Conservation (phyloP, 768 basidiomycete genomes). For the Tricholoma sp. region DNA sequence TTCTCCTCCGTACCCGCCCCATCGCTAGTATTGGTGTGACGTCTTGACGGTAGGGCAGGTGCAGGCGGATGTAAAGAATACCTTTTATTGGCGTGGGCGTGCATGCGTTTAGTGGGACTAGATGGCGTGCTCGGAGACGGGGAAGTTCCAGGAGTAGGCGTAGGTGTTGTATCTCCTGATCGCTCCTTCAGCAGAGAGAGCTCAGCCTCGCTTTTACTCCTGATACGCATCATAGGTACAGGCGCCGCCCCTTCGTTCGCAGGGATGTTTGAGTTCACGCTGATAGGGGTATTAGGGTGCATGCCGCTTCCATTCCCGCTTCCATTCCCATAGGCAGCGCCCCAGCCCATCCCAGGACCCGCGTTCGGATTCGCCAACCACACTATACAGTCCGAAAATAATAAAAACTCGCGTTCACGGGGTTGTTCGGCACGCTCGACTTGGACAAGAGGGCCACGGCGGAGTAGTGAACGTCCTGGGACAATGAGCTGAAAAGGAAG, state of each 20-base stretch:
- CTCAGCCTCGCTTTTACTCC: slow-evolving; percentile 63
- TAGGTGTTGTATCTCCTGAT: not conserved
- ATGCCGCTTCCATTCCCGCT: not conserved
- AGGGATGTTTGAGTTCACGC: slow-evolving; percentile 9
- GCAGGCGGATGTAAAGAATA: slow-evolving; percentile 24
- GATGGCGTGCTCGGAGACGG: slow-evolving; percentile 15
- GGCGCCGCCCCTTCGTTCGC: slow-evolving; percentile 3
- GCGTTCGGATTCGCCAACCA: slow-evolving; percentile 62
- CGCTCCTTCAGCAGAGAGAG: slow-evolving; percentile 23
- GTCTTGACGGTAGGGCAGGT: slow-evolving; percentile 19
- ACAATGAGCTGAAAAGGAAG: slow-evolving; percentile 74
- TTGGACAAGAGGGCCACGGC: slow-evolving; percentile 59
- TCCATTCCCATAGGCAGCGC: slow-evolving; percentile 15
- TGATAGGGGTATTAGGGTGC: not conserved
- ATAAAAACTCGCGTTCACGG: slow-evolving; percentile 64
- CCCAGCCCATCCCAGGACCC: slow-evolving; percentile 23
- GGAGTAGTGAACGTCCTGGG: slow-evolving; percentile 78
- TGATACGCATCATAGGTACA: slow-evolving; percentile 35
- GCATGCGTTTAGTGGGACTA: slow-evolving; percentile 9
- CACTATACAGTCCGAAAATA: slow-evolving; percentile 79
- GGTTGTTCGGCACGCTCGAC: slow-evolving; percentile 46
- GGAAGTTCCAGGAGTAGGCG: slow-evolving; percentile 4
- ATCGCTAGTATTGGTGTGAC: slow-evolving; percentile 34
- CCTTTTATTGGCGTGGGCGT: slow-evolving; percentile 12
- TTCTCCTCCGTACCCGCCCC: slow-evolving; percentile 42